Base-by-base conservation (phyloP, 2,329 filamentous ascomycete species). In the Phaeosphaeriaceae sp. region DNA sequence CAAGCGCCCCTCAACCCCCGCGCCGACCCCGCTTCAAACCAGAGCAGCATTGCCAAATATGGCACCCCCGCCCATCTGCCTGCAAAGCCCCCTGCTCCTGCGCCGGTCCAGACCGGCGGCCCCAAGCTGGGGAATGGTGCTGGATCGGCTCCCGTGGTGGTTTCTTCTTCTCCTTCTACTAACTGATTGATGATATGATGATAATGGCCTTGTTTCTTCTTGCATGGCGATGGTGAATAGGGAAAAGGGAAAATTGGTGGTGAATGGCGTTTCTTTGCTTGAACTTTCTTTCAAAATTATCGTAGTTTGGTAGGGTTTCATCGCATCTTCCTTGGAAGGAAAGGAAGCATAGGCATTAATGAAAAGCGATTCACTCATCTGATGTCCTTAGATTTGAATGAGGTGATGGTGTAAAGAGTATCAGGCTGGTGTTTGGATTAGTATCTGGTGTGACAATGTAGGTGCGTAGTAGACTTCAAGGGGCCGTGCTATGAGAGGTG, bases 1-100 rank as follows among this genome's bases (percentile, higher is more conserved):
- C 57, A 70, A 71, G 72, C 42, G 61, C 68, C 6, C 68, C 69
- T 3, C 72, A 75, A 31, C 49, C 65, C n/a, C 20, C 56, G 63
- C 25, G 62, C 67, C 21, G 59, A 21, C 4, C 15, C 66, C 20
- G 56, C 47, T 21, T 59, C 69, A 3, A 59, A 69, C 7, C 65
- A 69, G 57, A 84, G 79, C 68, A 82, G 81, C 63, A 83, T 86
- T 53, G 82, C 84, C n/a, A 85, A 85, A 63, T 86, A 83, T 74
- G 84, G 84, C 27, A 83, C 83, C 31, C 82, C 84, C 5, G 76
- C 84, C 17, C 83, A 83, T 51, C 75, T 86, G 45, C 84, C 84
- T 48, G 80, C 83, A 10, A 86, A 85, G 66, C 84, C 84, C 36
- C 84, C 84, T 42, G 81, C 83, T 48, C 75, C 81, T 2, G 72